Evolutionary conservation across 2,329 filamentous ascomycete genomes (phyloP), one percentile per base, ranked within the genome.

Genomic region (Blastomyces parvus): DNA sequence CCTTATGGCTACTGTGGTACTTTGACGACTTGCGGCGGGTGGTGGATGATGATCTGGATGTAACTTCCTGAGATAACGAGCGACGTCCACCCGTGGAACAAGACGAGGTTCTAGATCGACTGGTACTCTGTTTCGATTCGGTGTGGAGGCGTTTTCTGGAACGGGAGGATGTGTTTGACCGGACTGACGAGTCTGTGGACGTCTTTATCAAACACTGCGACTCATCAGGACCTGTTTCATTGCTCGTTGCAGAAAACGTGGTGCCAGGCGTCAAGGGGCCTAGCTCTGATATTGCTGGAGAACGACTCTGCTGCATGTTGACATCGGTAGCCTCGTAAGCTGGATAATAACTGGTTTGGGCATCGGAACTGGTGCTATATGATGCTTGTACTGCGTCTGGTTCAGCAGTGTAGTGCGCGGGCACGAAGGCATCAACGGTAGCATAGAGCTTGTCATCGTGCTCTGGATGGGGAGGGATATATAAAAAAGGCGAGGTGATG

Each of bases 51-150:
- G 67, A 68, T 55, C 69, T 64, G 19, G 66, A 67, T 4, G 67
- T 59, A 30, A 73, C 74, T 53, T 71, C 75, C 55, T 71, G 70
- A 44, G 74, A 77, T 1, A 69, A 66, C n/a, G 74, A 74, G 27
- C 72, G 73, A 56, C 66, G 70, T 62, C 72, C 68, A 5, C 70
- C 67, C 48, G 67, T 69, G 0, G 71, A 69, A 1, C 67, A 68
- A n/a, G 73, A 71, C 2, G 73, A 71, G 50, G 74, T 68, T 27
- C 72, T 69, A 1, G 74, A 74, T 1, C 64, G 63, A 25, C 71
- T 67, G 46, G 68, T 66, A 64, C 69, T 68, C 22, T 66, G 63
- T 40, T 68, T 68, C 9, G 68, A 60, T 17, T 65, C 63, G 17
- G 60, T 67, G 61, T 14, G 46, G 17, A 57, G 30, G 30, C 53